Conservation (phyloP, 768 basidiomycete genomes). For the Pholiota conissans region DNA sequence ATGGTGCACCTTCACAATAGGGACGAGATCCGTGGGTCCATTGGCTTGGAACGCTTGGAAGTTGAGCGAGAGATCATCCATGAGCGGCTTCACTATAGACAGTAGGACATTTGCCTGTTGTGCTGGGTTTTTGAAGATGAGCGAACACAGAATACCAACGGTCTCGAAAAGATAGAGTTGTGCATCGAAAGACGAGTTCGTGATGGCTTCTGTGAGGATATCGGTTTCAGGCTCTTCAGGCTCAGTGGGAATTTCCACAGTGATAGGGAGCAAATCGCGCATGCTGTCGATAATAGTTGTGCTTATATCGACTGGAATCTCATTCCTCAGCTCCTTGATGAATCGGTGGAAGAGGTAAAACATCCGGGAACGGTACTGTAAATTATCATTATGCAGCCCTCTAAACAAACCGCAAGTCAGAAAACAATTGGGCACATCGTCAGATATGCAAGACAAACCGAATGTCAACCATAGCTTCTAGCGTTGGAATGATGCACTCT, state of each 20-base stretch:
- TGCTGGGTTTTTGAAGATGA: slow-evolving; percentile 65
- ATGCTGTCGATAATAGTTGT: slow-evolving; percentile 69
- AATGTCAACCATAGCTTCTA: slow-evolving; percentile 84
- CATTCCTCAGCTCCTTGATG: slow-evolving; percentile 78
- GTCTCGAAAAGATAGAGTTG: slow-evolving; percentile 97
- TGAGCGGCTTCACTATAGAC: slow-evolving; percentile 79
- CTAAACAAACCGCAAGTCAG: slow-evolving; percentile 41
- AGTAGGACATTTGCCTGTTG: slow-evolving; percentile 70
- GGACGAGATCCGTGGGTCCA: slow-evolving; percentile 63
- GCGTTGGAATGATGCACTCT: slow-evolving; percentile 81
- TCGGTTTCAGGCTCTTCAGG: slow-evolving; percentile 73
- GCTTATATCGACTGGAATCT: slow-evolving; percentile 74
- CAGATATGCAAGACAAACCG: slow-evolving; percentile 55
- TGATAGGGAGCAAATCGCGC: slow-evolving; percentile 76
- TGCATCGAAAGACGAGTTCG: slow-evolving; percentile 76
- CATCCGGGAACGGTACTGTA: slow-evolving; percentile 69
- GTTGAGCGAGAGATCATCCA: slow-evolving; percentile 67
- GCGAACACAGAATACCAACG: slow-evolving; percentile 78
- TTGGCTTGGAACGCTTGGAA: slow-evolving; percentile 54
- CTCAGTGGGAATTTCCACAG: slow-evolving; percentile 75
- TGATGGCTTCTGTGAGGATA: slow-evolving; percentile 77
- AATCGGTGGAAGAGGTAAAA: slow-evolving; percentile 95
- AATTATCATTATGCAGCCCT: slow-evolving; percentile 80
- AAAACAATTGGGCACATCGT: neutral
- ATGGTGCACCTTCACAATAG: slow-evolving; percentile 90